phyloP scores from a whole-genome alignment of 2,329 filamentous ascomycete species.

The Phialemonium atrogriseum region DNA sequence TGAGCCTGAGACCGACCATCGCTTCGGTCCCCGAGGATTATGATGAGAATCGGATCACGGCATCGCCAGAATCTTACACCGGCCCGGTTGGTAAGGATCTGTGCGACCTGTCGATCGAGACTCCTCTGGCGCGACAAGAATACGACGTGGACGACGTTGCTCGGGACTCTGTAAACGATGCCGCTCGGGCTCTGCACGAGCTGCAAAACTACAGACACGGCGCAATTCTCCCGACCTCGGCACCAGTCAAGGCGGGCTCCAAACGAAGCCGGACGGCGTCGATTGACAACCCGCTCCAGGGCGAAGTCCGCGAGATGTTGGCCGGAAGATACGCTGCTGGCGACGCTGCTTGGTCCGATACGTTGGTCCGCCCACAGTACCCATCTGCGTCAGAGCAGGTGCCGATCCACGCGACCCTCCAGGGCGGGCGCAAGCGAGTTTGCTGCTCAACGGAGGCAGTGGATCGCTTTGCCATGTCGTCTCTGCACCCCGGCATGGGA shows the following conservation, averaged over 20 bases:
- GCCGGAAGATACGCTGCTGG: conserved; percentile 23
- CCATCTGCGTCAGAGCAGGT: conserved; percentile 25
- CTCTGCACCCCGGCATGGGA: conserved; percentile 40
- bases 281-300: conserved; percentile 52
- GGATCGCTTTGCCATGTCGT: conserved; percentile 35
- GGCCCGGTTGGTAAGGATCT: conserved; percentile 44
- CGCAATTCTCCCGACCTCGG: conserved; percentile 24
- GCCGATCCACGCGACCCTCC: conserved; percentile 30
- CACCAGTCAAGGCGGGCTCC: conserved; percentile 26
- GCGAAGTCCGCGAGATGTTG: conserved; percentile 59
- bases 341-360: conserved; percentile 24
- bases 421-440: conserved; percentile 53
- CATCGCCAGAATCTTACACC: conserved; percentile 50
- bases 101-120: conserved; percentile 39
- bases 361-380: conserved; percentile 27
- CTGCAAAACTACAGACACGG: conserved; percentile 46
- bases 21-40: conserved; percentile 50
- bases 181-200: conserved; percentile 50
- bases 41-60: conserved; percentile 39
- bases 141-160: conserved; percentile 39
- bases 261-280: conserved; percentile 56
- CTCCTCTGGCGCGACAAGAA: conserved; percentile 35
- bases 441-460: conserved; percentile 56
- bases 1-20: conserved; percentile 42
- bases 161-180: no score